Conservation (phyloP, 2,329 filamentous ascomycete species). For the Leptographium lundbergii region DNA sequence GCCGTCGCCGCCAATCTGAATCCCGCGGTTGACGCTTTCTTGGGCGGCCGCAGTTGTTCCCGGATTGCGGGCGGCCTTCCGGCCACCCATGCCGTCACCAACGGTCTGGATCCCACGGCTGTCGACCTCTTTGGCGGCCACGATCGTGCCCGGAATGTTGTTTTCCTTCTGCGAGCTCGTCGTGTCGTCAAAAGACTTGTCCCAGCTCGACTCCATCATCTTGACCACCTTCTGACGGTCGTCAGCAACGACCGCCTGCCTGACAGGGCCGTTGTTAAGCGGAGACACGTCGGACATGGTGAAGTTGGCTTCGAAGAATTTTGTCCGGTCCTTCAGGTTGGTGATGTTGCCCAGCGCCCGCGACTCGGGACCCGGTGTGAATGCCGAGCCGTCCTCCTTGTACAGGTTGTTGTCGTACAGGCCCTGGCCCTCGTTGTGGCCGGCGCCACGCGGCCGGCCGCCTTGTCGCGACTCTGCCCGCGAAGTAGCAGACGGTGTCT, state of each 20-base stretch:
- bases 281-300: conserved; percentile 55
- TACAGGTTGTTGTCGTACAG: conserved; percentile 72
- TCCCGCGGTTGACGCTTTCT: conserved; percentile 21
- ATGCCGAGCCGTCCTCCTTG: conserved; percentile 37
- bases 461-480: conserved; percentile 17
- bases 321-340: conserved; percentile 59
- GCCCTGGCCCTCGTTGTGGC: conserved; percentile 53
- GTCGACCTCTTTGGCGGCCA: conserved; percentile 8
- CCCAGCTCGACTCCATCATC: conserved; percentile 58
- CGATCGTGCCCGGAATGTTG: conserved; percentile 17
- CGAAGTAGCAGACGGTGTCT: conserved; percentile 34
- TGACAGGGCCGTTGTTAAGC: conserved; percentile 13
- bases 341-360: conserved; percentile 52
- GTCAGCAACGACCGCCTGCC: conserved; percentile 33
- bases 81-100: conserved; percentile 55
- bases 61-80: conserved; percentile 30
- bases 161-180: conserved; percentile 35
- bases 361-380: conserved; percentile 21
- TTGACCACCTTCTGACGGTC: conserved; percentile 58
- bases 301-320: conserved; percentile 71
- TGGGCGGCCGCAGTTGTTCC: background rate
- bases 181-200: conserved; percentile 34
- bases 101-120: conserved; percentile 32
- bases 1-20: conserved; percentile 45
- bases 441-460: conserved; percentile 38